These are phyloP conservation scores for Rhodofomes roseus DNA, from an alignment of 1,284 basidiomycete species.

Conservation along the genomic window DNA sequence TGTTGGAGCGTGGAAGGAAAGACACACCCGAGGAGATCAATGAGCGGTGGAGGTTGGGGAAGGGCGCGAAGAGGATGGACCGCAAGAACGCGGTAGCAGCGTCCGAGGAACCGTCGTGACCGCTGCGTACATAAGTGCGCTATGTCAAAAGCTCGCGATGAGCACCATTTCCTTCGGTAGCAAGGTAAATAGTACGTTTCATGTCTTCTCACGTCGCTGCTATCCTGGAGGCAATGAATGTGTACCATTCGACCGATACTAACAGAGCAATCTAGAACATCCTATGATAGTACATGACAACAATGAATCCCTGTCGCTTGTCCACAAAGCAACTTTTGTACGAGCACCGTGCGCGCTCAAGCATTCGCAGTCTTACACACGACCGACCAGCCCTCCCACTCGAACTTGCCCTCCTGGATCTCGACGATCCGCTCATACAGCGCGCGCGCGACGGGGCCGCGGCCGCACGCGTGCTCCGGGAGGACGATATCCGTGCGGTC, in stretches of 20 bases:
- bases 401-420: constrained; percentile 62
- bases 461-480: constrained; percentile 40
- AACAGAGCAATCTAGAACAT: no score
- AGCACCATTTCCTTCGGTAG: no score
- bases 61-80: constrained; percentile 39
- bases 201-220: no score
- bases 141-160: no score
- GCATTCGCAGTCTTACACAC: constrained; percentile 30
- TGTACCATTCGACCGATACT: no score
- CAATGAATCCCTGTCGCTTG: no score
- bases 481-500: constrained; percentile 49
- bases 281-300: no score
- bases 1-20: constrained; percentile 63
- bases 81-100: constrained; percentile 6
- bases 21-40: constrained; percentile 75
- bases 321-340: background rate
- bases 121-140: background rate
- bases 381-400: constrained; percentile 52
- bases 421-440: constrained; percentile 53
- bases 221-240: no score
- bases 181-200: no score
- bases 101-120: background rate
- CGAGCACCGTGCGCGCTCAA: background rate
- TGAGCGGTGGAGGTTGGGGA: constrained; percentile 70
- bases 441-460: constrained; percentile 55